A percentile compares a stretch with the other conserved stretches of the same genome.
Evolutionary conservation across 2,329 filamentous ascomycete species (phyloP).

Genomic region (Aschersonia sp.): DNA sequence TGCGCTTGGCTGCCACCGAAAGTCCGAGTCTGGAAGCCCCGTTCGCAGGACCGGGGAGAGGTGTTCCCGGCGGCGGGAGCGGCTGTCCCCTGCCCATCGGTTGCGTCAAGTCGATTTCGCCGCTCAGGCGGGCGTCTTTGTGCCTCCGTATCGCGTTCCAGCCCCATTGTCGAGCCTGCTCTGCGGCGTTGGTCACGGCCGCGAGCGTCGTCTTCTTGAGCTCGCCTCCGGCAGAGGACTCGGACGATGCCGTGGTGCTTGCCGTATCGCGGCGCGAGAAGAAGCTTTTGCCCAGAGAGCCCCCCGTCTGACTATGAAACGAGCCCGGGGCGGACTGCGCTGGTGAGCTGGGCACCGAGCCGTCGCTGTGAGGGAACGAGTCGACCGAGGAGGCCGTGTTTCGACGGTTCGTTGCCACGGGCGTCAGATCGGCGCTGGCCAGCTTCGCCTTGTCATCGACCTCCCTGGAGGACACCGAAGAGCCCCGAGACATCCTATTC

Average conservation of each 20-base stretch:
- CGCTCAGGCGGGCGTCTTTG: constrained; percentile 24
- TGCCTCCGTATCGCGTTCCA: constrained; percentile 40
- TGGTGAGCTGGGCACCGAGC: constrained; percentile 10
- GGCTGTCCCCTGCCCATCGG: constrained; percentile 76
- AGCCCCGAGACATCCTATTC: constrained; percentile 28
- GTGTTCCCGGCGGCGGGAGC: constrained; percentile 65
- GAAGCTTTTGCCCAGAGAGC: constrained; percentile 22
- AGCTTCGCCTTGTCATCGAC: constrained; percentile 23
- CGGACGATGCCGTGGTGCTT: constrained; percentile 19
- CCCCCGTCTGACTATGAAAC: constrained; percentile 25
- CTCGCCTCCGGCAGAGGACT: constrained; percentile 19
- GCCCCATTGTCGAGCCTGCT: constrained; percentile 43
- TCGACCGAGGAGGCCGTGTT: constrained; percentile 23
- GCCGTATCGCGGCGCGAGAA: constrained; percentile 25
- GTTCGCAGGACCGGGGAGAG: constrained; percentile 53
- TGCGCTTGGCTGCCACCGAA: constrained; percentile 48
- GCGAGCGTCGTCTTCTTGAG: constrained; percentile 35
- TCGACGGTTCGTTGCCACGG: constrained; percentile 15
- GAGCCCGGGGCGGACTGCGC: constrained; percentile 16
- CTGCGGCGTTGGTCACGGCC: constrained; percentile 40
- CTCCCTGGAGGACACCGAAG: constrained; percentile 33
- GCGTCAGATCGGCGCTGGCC: constrained; percentile 13
- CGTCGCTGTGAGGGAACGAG: constrained; percentile 12
- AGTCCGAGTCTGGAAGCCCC: constrained; percentile 42
- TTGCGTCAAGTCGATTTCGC: constrained; percentile 35